phyloP scores from a whole-genome alignment of 805 yeast genomes.

The Monosporozyma yasuniensis region DNA sequence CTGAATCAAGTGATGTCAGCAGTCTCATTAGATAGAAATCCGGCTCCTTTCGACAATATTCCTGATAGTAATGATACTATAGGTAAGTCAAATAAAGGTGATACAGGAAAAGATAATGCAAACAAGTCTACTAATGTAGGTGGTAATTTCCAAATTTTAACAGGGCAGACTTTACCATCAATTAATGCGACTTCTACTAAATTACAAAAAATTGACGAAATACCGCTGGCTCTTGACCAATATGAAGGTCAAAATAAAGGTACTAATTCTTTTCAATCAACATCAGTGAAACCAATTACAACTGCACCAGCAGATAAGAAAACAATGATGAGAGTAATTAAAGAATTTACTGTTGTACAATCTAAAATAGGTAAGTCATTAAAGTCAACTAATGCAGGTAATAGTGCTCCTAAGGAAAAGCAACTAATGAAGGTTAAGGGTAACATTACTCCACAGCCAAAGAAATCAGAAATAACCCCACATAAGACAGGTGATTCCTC shows the following conservation, averaged over 20 bases:
- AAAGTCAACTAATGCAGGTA: background rate
- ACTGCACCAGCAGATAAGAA: background rate
- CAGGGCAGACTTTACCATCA: background rate
- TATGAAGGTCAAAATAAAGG: background rate
- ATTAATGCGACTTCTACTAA: background rate
- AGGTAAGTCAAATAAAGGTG: background rate
- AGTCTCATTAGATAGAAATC: too few relatives aligned
- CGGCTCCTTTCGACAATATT: too few relatives aligned
- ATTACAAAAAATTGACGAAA: background rate
- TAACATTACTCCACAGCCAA: background rate
- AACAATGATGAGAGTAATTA: background rate
- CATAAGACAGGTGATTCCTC: background rate
- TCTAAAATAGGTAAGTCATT: background rate
- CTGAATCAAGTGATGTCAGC: background rate
- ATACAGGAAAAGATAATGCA: background rate
- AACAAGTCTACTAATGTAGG: background rate
- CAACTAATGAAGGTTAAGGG: background rate
- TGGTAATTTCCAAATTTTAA: background rate
- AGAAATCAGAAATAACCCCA: background rate
- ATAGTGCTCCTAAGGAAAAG: constrained; percentile 1
- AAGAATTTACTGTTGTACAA: background rate
- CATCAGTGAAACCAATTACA: background rate
- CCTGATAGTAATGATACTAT: background rate
- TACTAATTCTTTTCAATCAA: background rate
- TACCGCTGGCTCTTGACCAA: background rate